Conservation (phyloP, 192 early-diverging fungal genomes). For the Gryganskiella cystojenkinii region DNA sequence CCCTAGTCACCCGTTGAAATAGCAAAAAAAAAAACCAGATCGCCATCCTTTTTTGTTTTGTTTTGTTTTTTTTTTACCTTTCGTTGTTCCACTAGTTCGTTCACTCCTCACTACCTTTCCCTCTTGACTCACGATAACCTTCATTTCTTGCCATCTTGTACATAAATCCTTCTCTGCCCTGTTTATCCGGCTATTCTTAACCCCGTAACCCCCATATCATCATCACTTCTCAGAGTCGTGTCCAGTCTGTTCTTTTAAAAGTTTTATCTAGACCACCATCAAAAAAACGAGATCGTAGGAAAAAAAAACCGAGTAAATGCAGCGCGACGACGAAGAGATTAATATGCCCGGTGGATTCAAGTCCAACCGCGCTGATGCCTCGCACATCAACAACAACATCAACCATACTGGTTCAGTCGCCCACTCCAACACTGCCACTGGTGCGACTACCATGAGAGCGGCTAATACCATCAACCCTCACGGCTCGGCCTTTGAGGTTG, state of each 20-base stretch:
- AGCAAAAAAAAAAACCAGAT: too few relatives aligned
- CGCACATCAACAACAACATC: neutral
- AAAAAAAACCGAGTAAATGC: too few relatives aligned
- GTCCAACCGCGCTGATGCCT: neutral
- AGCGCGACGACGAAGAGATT: slow-evolving; percentile 12
- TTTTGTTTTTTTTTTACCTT: neutral
- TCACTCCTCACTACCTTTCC: neutral
- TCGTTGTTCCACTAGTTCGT: too few relatives aligned
- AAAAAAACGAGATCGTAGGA: too few relatives aligned
- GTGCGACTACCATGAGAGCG: slow-evolving; percentile 26
- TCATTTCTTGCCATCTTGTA: neutral
- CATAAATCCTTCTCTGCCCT: neutral
- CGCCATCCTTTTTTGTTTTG: neutral
- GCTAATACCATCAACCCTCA: slow-evolving; percentile 13
- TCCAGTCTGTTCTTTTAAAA: too few relatives aligned
- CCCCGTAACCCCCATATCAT: too few relatives aligned
- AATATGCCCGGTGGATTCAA: slow-evolving; percentile 46
- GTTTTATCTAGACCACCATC: neutral
- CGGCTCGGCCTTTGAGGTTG: slow-evolving; percentile 11
- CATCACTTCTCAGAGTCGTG: too few relatives aligned
- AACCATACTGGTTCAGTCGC: neutral
- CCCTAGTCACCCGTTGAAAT: too few relatives aligned
- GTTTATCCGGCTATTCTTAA: too few relatives aligned
- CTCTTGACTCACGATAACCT: neutral
- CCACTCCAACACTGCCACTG: neutral